Evolutionary conservation across 2,329 filamentous ascomycete genomes (phyloP), one percentile per base, ranked within the genome.

Genomic region (Penicillium sp.): DNA sequence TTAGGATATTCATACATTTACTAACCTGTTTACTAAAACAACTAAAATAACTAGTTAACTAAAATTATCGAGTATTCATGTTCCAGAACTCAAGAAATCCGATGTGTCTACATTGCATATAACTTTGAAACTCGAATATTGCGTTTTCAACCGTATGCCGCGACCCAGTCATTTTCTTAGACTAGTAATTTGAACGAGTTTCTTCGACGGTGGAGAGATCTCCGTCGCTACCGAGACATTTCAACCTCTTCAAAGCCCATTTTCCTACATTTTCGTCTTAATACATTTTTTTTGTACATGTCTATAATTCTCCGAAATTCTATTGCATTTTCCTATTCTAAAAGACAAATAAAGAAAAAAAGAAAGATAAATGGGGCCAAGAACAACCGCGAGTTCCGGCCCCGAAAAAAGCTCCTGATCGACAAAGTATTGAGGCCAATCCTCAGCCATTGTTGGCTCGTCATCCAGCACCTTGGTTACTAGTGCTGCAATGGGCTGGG

Each of bases 81-180:
- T 17, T 25, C 35, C 1, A 35, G 15, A 17, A 5, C 36, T 21
- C 19, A 1, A 44, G 33, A 49, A 54, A 43, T 55, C 17, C 36
- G 27, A 55, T 44, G 39, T 36, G 17, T 55, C 38, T 35, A 31
- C 29, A 13, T 41, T 17, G 43, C 41, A 47, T 53, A 36, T 51
- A 53, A 52, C 47, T 55, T 55, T 48, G 55, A 57, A 57, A 58
- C 54, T 48, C 49, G 27, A 38, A 52, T 61, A 45, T 63, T 55
- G 57, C 50, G 61, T 62, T 61, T 56, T 58, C 51, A 49, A 57
- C 62, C 38, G 59, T 58, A 56, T 51, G 58, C 55, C 65, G 65
- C 62, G 65, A 67, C 62, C 65, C 65, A 66, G 65, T 67, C 65
- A 66, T 67, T 67, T 65, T 66, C 55, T 41, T 55, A 52, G 49